Conservation (phyloP, 352 stramenopile species). For the Pythium brachiatum region DNA sequence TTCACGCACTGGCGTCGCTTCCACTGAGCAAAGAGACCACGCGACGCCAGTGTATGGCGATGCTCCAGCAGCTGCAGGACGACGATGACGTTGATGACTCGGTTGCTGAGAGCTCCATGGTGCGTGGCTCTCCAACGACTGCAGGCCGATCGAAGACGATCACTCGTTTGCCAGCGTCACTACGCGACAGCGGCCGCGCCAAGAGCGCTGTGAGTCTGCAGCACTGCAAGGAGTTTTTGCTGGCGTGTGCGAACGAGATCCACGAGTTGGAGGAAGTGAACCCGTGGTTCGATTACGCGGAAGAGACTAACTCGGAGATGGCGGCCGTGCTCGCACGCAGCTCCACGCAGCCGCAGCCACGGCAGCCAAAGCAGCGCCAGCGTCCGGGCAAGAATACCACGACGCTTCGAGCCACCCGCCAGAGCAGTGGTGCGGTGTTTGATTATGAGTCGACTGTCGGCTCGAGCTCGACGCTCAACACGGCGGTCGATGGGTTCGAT, state of each 20-base stretch:
- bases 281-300: slow-evolving; percentile 69
- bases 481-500: slow-evolving; percentile 13
- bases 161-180: not conserved
- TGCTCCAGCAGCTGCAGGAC: slow-evolving; percentile 34
- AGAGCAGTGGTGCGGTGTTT: slow-evolving; percentile 10
- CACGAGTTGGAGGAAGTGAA: slow-evolving; percentile 72
- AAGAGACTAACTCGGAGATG: slow-evolving; percentile 38
- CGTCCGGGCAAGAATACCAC: not conserved
- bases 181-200: slow-evolving; percentile 34
- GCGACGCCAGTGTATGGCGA: slow-evolving; percentile 37
- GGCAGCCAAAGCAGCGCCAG: not conserved
- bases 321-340: not conserved
- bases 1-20: slow-evolving; percentile 40
- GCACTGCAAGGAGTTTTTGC: slow-evolving; percentile 66
- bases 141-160: not conserved
- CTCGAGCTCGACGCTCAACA: slow-evolving; percentile 12
- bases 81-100: not conserved
- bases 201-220: slow-evolving; percentile 41
- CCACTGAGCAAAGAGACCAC: slow-evolving; percentile 40
- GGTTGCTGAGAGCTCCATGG: not conserved
- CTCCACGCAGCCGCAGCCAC: not conserved
- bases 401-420: not conserved
- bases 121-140: not conserved
- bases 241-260: slow-evolving; percentile 79
- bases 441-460: slow-evolving; percentile 56